These are phyloP conservation scores for Vitis hybrid DNA, from an alignment of 177 flowering plant genomes.

Conservation along the genomic window DNA sequence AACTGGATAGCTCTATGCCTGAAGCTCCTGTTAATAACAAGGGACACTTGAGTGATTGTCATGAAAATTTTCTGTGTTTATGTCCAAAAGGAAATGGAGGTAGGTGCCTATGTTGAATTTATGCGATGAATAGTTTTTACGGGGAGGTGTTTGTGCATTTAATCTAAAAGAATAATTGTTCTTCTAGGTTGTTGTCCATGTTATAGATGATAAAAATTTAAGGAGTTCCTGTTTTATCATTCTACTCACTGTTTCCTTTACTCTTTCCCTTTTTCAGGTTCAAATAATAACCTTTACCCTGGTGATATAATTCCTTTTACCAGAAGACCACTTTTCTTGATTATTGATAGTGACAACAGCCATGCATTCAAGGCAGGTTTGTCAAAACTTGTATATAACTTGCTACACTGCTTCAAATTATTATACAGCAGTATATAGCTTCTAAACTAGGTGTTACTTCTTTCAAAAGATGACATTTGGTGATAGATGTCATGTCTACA, in stretches of 20 bases:
- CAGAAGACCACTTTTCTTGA: conserved; percentile 82
- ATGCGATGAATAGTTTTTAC: conserved; percentile 4
- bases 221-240: background rate
- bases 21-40: conserved; percentile 36
- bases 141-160: background rate
- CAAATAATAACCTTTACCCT: conserved; percentile 66
- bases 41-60: conserved; percentile 36
- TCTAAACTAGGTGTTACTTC: background rate
- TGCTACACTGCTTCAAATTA: conserved; percentile 6
- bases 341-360: conserved; percentile 94
- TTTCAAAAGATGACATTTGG: too few species aligned
- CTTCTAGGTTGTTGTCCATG: background rate
- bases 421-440: background rate
- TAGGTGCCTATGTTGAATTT: conserved; percentile 18
- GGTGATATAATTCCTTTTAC: conserved; percentile 95
- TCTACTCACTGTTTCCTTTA: background rate
- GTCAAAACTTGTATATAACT: conserved; percentile 58
- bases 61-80: conserved; percentile 49
- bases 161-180: background rate
- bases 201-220: background rate
- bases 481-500: background rate
- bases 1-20: conserved; percentile 22
- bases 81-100: conserved; percentile 72
- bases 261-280: conserved; percentile 52
- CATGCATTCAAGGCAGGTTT: conserved; percentile 99